Evolutionary conservation across 108 stramenopile genomes (phyloP), one percentile per base, ranked within the genome.

Genomic region (Skeletonema marinoi): DNA sequence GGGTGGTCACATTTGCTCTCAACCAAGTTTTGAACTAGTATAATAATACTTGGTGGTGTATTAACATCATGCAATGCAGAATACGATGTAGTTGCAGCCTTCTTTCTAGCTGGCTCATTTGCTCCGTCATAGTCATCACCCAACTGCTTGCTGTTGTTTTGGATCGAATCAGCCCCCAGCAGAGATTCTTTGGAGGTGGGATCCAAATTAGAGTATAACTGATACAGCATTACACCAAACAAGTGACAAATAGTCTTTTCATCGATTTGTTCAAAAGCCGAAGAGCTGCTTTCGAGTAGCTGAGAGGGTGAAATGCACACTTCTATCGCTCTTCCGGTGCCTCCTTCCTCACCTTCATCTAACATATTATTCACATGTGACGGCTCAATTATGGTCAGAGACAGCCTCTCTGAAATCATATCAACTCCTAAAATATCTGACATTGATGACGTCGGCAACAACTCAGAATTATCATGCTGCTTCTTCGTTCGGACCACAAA

Each of bases 1-100:
- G 54, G 44, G 2, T 54, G 54, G 17, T 61, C 78, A 36, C 32
- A 46, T 38, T 38, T 46, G 50, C 70, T 75, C n/a, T 75, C 69
- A 33, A 81, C 38, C 16, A 81, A 64, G 66, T 81, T 70, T 60
- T 65, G 50, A 1, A 81, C 70, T 33, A 81, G 48, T 31, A 48
- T 32, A 13, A 51, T 62, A 13, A 80, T 50, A 9, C 21, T 56
- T 25, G 25, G 54, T 29, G 54, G 54, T 1, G 25, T 25, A 10
- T 10, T 25, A 8, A 56, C 2, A 11, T 29, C 54, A 9, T 56
- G 54, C 19, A 56, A 25, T 0, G 6, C 54, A 10, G 79, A 66
- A 41, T 44, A 66, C 19, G 70, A 46, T 46, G 17, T 65, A 21
- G 19, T 38, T 3, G n/a, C 3, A 13, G 48, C 30, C 48, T 60